Evolutionary conservation across 2,329 filamentous ascomycete species (phyloP).

Genomic region (Clonostachys byssicola): DNA sequence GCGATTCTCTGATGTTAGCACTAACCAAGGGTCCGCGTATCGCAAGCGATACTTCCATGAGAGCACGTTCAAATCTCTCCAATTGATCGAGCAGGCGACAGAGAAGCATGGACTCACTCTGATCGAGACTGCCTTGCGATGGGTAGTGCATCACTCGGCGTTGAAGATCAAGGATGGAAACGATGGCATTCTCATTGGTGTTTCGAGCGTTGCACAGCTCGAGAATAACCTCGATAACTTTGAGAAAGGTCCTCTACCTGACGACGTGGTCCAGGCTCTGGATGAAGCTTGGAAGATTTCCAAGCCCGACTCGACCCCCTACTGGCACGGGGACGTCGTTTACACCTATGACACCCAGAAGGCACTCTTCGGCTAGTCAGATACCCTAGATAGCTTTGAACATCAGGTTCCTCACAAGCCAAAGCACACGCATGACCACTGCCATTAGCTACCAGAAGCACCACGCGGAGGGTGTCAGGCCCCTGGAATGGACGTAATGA

Average conservation of each 20-base stretch:
- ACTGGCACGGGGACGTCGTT: slow-evolving; percentile 57
- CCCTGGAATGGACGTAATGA: no score
- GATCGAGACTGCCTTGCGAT: slow-evolving; percentile 71
- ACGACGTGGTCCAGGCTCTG: slow-evolving; percentile 69
- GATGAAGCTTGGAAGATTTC: slow-evolving; percentile 75
- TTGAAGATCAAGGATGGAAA: slow-evolving; percentile 47
- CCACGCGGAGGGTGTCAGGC: no score
- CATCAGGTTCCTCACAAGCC: no score
- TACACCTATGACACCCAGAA: slow-evolving; percentile 64
- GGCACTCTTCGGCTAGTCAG: slow-evolving; percentile 44
- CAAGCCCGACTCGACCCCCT: slow-evolving; percentile 51
- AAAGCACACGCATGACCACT: no score
- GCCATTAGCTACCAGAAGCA: no score
- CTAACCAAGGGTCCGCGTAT: slow-evolving; percentile 51
- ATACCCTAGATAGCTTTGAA: no score
- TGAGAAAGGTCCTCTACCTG: slow-evolving; percentile 69
- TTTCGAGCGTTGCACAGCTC: slow-evolving; percentile 53
- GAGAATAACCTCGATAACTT: slow-evolving; percentile 52
- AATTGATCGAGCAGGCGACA: slow-evolving; percentile 62
- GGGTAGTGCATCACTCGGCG: slow-evolving; percentile 67
- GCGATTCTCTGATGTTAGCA: slow-evolving; percentile 59
- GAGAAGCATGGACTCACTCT: slow-evolving; percentile 64
- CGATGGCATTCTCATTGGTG: slow-evolving; percentile 57
- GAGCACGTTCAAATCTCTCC: slow-evolving; percentile 56
- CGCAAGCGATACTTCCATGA: slow-evolving; percentile 71